Base-by-base conservation (phyloP, 2,329 filamentous ascomycete species). In the Hymenoscyphus linearis region DNA sequence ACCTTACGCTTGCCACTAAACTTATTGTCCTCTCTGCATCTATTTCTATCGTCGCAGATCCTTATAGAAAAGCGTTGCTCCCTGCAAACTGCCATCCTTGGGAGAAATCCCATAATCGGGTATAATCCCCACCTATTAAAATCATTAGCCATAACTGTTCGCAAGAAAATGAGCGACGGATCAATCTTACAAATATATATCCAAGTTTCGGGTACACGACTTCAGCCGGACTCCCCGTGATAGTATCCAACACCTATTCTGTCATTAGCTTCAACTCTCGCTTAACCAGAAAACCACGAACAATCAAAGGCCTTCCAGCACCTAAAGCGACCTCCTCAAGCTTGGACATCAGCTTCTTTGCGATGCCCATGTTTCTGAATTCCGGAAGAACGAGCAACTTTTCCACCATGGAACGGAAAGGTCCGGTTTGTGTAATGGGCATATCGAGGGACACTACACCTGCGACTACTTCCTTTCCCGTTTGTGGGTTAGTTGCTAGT, bases 361-460 rank as follows among this genome's bases (percentile, higher is more conserved):
- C 83, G 54, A 82, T 79, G 3, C 85, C 84, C 54, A 74, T 75
- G 1, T 77, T 70, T 7, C 85, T 76, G 66, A 79, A 80, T 53
- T 74, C 74, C 13, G 80, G 80, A 62, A 78, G 79, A 10, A 87
- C 76, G 44, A 88, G 74, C 37, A 88, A 74, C 70, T 84, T 83
- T 72, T 87, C 80, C 1, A 88, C 80, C 10, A 72, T 67, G 2
- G 76, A 83, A 34, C 84, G 76, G 65, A 84, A 84, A 0, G 78
- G 76, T 0, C 79, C 82, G 3, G 85, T 87, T 71, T 88, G 81
- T 3, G 76, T 77, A 18, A 73, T 71, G 5, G 82, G 80, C 71
- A 80, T 77, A 54, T 66, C 69, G 3, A 88, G 74, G 77, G 82
- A 82, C 26, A 82, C 83, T 47, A 83, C 77, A 6, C 85, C 85